Evolutionary conservation across 176 grass and related monocot genomes (phyloP).

Genomic region (Aegilops umbellulata): DNA sequence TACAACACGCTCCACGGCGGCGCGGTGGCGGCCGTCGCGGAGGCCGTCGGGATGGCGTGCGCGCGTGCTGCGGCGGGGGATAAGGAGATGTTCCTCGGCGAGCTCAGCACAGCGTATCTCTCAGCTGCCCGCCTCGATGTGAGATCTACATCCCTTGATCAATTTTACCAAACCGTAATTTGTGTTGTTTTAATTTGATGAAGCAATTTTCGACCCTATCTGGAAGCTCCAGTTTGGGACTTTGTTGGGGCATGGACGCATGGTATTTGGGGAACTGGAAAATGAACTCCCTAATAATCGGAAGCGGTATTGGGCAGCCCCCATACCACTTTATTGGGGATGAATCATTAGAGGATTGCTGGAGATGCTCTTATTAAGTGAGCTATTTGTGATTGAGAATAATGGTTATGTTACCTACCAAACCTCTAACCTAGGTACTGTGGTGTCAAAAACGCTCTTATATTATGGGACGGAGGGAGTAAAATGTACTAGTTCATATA

Average conservation of each 20-base stretch:
- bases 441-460: too few species aligned
- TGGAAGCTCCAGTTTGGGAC: background rate
- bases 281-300: background rate
- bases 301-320: too few species aligned
- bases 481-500: background rate
- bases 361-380: background rate
- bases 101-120: slow-evolving; percentile 51
- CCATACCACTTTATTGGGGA: background rate
- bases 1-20: slow-evolving; percentile 66
- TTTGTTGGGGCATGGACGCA: too few species aligned
- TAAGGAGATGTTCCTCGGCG: slow-evolving; percentile 58
- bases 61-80: slow-evolving; percentile 29
- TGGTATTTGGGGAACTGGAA: background rate
- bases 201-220: background rate
- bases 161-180: background rate
- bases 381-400: background rate
- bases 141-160: slow-evolving; percentile 4
- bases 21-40: slow-evolving; percentile 43
- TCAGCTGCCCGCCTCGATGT: slow-evolving; percentile 40
- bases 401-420: background rate
- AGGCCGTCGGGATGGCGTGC: slow-evolving; percentile 50
- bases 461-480: too few species aligned
- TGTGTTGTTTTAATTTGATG: background rate
- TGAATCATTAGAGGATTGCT: background rate
- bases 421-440: background rate